Conservation (phyloP, 495 filamentous ascomycete species). For the Daldinia caldariorum region DNA sequence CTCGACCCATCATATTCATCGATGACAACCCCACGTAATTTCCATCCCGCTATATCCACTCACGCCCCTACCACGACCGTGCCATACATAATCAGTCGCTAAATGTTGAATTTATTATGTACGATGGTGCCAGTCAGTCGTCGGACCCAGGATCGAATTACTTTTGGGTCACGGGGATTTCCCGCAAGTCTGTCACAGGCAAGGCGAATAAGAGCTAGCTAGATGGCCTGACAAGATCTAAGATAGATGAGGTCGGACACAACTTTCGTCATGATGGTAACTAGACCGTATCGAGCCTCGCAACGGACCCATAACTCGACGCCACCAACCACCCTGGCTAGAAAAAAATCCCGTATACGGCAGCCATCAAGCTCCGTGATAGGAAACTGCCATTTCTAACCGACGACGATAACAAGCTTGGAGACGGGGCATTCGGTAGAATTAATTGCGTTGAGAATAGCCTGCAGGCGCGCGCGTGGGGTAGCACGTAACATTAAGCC, state of each 20-base stretch:
- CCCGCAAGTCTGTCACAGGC: conserved; percentile 16
- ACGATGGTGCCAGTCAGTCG: conserved; percentile 29
- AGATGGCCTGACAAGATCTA: conserved; percentile 17
- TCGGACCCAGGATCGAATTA: conserved; percentile 24
- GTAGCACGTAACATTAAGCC: conserved; percentile 37
- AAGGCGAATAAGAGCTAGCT: conserved; percentile 28
- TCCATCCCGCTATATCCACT: conserved; percentile 35
- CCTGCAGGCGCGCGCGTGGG: conserved; percentile 37
- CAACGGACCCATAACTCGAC: conserved; percentile 19
- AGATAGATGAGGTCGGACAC: conserved; percentile 28
- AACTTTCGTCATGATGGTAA: conserved; percentile 41
- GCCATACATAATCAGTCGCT: conserved; percentile 38
- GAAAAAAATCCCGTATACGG: conserved; percentile 25
- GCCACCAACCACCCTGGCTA: conserved; percentile 25
- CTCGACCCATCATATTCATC: conserved; percentile 30
- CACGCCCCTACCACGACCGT: conserved; percentile 21
- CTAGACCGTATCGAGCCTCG: conserved; percentile 27
- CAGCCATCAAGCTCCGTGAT: conserved; percentile 27
- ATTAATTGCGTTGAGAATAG: conserved; percentile 28
- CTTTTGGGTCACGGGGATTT: conserved; percentile 25
- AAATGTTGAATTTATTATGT: conserved; percentile 19
- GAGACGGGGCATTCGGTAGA: conserved; percentile 31
- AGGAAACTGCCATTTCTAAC: conserved; percentile 33
- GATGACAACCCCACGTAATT: conserved; percentile 35
- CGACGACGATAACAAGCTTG: conserved; percentile 28